Conservation (phyloP, 495 filamentous ascomycete species). For the Penicillium roqueforti region DNA sequence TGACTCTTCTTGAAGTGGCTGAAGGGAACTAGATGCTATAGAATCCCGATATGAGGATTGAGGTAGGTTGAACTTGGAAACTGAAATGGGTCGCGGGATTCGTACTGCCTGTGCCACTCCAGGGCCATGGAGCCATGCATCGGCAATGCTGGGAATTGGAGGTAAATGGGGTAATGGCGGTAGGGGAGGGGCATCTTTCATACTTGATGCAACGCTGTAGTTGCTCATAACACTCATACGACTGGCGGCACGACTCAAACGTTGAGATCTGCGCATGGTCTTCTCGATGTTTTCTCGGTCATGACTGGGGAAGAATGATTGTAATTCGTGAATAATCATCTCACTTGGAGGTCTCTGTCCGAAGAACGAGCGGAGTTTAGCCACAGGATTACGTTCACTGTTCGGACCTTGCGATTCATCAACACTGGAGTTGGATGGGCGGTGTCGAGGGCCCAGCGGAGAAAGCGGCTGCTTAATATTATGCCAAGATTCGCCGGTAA, state of each 20-base stretch:
- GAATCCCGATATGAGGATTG: constrained; percentile 74
- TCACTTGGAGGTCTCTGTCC: constrained; percentile 92
- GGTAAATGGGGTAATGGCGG: constrained; percentile 53
- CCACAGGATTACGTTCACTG: constrained; percentile 45
- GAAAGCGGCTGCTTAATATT: constrained; percentile 79
- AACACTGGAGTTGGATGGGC: constrained; percentile 54
- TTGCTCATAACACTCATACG: constrained; percentile 93
- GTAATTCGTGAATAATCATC: constrained; percentile 91
- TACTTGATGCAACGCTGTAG: constrained; percentile 82
- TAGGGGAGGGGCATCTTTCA: constrained; percentile 58
- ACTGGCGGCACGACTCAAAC: constrained; percentile 85
- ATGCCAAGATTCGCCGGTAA: constrained; percentile 80
- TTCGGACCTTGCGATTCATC: constrained; percentile 39
- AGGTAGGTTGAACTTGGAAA: constrained; percentile 55
- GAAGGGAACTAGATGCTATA: constrained; percentile 79
- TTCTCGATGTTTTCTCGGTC: constrained; percentile 87
- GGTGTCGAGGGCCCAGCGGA: constrained; percentile 61
- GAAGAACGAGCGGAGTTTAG: constrained; percentile 72
- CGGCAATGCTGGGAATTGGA: constrained; percentile 93
- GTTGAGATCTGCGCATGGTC: constrained; percentile 84
- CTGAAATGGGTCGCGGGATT: constrained; percentile 57
- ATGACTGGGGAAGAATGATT: constrained; percentile 96
- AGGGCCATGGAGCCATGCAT: constrained; percentile 76
- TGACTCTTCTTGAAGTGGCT: constrained; percentile 87
- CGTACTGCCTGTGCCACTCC: constrained; percentile 38